A percentile compares a stretch with the other conserved stretches of the same genome.
These are phyloP conservation scores for Paecilomyces sp. DNA, from an alignment of 2,329 filamentous ascomycete genomes.

Conservation along the genomic window DNA sequence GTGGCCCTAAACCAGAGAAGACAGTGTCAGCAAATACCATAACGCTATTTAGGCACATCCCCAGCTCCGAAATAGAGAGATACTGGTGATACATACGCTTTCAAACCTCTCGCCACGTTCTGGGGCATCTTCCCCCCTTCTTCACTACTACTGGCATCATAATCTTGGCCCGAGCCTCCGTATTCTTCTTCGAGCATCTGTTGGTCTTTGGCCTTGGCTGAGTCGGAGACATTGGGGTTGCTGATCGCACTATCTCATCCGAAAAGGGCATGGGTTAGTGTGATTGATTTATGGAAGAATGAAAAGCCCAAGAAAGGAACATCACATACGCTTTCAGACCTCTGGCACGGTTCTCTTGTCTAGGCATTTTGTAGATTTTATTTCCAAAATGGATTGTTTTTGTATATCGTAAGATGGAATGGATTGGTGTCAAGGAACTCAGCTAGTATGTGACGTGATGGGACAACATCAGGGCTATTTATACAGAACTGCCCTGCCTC, in stretches of 20 bases:
- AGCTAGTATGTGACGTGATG: neutral
- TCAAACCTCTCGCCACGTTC: constrained; percentile 17
- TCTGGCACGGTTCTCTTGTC: neutral
- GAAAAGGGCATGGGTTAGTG: no score
- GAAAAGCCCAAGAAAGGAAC: neutral
- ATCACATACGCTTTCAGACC: neutral
- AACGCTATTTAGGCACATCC: no score
- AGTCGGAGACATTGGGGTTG: constrained; percentile 11
- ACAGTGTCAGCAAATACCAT: neutral
- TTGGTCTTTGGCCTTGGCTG: constrained; percentile 11
- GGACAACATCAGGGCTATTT: neutral
- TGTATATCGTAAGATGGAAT: neutral
- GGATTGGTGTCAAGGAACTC: neutral
- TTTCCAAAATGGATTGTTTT: neutral
- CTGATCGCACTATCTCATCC: constrained; percentile 8
- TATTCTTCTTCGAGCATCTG: constrained; percentile 11
- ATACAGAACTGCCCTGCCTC: no score
- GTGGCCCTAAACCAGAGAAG: constrained; percentile 10
- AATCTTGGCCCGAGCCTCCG: neutral
- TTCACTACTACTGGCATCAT: constrained; percentile 2
- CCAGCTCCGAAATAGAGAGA: neutral
- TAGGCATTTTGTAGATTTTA: neutral
- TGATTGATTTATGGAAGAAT: neutral
- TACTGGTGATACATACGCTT: constrained; percentile 13
- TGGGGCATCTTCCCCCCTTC: constrained; percentile 8